Conservation (phyloP, 2,329 filamentous ascomycete species). For the Chrysoporthe austroafricana region DNA sequence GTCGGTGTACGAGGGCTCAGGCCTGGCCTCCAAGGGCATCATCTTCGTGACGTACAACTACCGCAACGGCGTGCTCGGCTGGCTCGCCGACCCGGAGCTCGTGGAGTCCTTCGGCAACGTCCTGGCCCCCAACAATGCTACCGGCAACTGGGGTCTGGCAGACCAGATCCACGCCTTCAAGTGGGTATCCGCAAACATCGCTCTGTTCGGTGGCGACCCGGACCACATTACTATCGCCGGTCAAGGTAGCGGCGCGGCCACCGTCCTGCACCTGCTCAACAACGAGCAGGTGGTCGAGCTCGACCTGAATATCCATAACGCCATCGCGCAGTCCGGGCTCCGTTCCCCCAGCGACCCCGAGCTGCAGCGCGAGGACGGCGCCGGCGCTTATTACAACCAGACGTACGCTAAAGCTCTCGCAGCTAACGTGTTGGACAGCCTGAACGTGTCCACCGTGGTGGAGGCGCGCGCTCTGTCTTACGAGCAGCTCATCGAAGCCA, state of each 20-base stretch:
- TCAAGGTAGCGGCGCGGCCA: conserved; percentile 67
- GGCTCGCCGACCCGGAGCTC: conserved; percentile 63
- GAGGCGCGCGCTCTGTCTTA: conserved; percentile 14
- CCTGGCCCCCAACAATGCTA: conserved; percentile 31
- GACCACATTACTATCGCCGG: conserved; percentile 70
- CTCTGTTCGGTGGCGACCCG: conserved; percentile 70
- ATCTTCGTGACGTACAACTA: conserved; percentile 77
- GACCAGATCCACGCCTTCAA: conserved; percentile 71
- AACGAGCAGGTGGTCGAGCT: background rate
- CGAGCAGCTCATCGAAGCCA: background rate
- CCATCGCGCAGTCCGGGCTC: conserved; percentile 12
- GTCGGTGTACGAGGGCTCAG: conserved; percentile 54
- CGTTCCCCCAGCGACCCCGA: background rate
- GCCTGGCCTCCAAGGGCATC: conserved; percentile 63
- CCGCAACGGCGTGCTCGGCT: conserved; percentile 74
- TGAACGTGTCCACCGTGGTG: conserved; percentile 1
- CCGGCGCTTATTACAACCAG: conserved; percentile 7
- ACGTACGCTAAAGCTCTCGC: background rate
- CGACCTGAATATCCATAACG: background rate
- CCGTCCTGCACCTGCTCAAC: conserved; percentile 10
- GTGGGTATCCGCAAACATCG: conserved; percentile 71
- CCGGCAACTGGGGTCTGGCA: conserved; percentile 69
- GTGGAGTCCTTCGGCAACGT: background rate
- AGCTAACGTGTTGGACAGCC: background rate
- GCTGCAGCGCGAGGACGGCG: conserved; percentile 2